Evolutionary conservation across 2,329 filamentous ascomycete species (phyloP).

Genomic region (Diaporthe longicolla): DNA sequence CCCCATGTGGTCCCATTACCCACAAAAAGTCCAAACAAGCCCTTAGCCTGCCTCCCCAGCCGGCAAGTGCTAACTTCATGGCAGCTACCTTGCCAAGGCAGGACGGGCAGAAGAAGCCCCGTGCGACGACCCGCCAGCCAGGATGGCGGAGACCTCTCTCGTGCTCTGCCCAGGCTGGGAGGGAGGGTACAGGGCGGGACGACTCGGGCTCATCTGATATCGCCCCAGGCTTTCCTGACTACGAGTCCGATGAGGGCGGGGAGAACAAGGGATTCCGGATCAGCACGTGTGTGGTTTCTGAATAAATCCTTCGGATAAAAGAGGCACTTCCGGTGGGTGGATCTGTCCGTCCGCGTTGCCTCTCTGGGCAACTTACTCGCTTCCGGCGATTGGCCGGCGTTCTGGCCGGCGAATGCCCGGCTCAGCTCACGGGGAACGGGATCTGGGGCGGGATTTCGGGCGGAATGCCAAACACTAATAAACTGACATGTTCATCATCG

Average conservation of each 20-base stretch:
- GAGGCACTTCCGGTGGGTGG: conserved; percentile 1
- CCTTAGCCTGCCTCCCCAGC: not conserved
- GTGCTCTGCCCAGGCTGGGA: too few species aligned
- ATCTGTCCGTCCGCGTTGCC: not conserved
- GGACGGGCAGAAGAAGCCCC: not conserved
- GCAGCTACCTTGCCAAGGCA: not conserved
- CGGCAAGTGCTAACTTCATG: not conserved
- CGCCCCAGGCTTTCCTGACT: not conserved
- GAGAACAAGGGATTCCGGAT: not conserved
- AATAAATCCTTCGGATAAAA: not conserved
- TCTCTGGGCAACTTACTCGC: conserved; percentile 2
- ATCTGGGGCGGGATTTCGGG: not conserved
- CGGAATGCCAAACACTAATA: not conserved
- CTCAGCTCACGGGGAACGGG: not conserved
- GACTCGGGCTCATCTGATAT: not conserved
- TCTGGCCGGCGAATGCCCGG: conserved; percentile 8
- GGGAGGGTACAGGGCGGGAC: not conserved
- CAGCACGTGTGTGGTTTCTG: not conserved
- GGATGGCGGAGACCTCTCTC: not conserved
- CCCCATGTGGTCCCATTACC: not conserved
- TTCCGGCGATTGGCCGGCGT: not conserved
- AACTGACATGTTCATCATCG: not conserved
- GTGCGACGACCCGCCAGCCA: not conserved
- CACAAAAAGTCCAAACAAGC: not conserved
- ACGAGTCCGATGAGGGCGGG: too few species aligned